Evolutionary conservation across 2,329 filamentous ascomycete species (phyloP).

Genomic region (Alternaria sp.): DNA sequence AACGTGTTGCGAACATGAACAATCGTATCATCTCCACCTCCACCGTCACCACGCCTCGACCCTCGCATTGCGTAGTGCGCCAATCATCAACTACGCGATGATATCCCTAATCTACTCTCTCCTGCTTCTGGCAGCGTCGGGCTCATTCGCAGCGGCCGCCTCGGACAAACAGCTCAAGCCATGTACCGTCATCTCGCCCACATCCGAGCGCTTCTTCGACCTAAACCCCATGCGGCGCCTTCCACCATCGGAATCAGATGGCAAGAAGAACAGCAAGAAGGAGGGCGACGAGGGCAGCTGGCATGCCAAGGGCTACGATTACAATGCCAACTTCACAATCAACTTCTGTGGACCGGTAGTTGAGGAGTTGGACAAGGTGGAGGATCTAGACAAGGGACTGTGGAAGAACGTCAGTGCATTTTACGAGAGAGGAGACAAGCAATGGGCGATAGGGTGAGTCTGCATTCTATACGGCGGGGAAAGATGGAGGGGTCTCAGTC

Average conservation of each 20-base stretch:
- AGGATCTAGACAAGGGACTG: slow-evolving; percentile 67
- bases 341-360: slow-evolving; percentile 84
- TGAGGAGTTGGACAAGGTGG: slow-evolving; percentile 68
- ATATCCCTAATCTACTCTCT: slow-evolving; percentile 37
- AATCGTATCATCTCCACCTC: slow-evolving; percentile 15
- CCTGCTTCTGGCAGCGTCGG: slow-evolving; percentile 43
- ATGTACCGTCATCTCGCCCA: slow-evolving; percentile 70
- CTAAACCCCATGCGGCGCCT: slow-evolving; percentile 65
- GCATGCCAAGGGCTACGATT: slow-evolving; percentile 77
- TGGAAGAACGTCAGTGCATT: slow-evolving; percentile 83
- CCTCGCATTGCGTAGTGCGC: slow-evolving; percentile 15
- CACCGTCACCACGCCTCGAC: slow-evolving; percentile 16
- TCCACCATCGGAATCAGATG: slow-evolving; percentile 51
- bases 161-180: slow-evolving; percentile 60
- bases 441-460: slow-evolving; percentile 78
- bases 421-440: slow-evolving; percentile 71
- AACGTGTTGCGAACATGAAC: slow-evolving; percentile 32
- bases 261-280: slow-evolving; percentile 56
- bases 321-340: slow-evolving; percentile 81
- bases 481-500: not conserved
- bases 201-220: slow-evolving; percentile 70
- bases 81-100: slow-evolving; percentile 29
- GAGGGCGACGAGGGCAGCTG: slow-evolving; percentile 67
- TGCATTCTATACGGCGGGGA: not conserved
- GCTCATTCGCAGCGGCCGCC: slow-evolving; percentile 36